Conservation (phyloP, 1,284 basidiomycete species). For the Trichosporon ovoides region DNA sequence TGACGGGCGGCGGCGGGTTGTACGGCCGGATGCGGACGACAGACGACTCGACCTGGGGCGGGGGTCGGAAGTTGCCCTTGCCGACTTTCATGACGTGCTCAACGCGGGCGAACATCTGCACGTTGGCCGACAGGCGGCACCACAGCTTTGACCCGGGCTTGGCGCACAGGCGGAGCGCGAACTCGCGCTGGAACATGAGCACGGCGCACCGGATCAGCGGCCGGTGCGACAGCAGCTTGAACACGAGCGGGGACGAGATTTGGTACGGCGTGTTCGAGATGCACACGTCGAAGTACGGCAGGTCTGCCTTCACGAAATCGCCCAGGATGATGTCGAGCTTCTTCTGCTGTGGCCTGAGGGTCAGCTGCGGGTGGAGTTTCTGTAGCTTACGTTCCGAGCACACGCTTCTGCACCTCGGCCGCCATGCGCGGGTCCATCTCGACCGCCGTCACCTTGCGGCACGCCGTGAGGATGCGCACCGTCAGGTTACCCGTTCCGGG, state of each 20-base stretch:
- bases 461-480: constrained; percentile 86
- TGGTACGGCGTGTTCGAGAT: constrained; percentile 98
- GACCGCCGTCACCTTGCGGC: constrained; percentile 84
- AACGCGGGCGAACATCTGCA: constrained; percentile 91
- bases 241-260: constrained; percentile 96
- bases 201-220: constrained; percentile 90
- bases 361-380: background rate
- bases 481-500: constrained; percentile 98
- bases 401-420: constrained; percentile 91
- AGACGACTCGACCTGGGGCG: constrained; percentile 87
- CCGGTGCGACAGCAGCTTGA: constrained; percentile 92
- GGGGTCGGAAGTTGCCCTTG: constrained; percentile 92
- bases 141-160: constrained; percentile 78
- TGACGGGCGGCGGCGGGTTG: constrained; percentile 90
- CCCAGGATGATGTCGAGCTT: constrained; percentile 93
- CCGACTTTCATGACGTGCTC: constrained; percentile 96
- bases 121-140: constrained; percentile 94
- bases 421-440: constrained; percentile 99
- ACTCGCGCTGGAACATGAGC: constrained; percentile 99
- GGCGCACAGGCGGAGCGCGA: constrained; percentile 87
- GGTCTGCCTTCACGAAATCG: constrained; percentile 92
- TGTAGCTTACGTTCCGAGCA: constrained; percentile 86
- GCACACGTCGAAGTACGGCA: constrained; percentile 98
- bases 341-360: constrained; percentile 77
- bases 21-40: constrained; percentile 88